phyloP scores from a whole-genome alignment of 495 filamentous ascomycete genomes.

The Aspergillus cristatus region DNA sequence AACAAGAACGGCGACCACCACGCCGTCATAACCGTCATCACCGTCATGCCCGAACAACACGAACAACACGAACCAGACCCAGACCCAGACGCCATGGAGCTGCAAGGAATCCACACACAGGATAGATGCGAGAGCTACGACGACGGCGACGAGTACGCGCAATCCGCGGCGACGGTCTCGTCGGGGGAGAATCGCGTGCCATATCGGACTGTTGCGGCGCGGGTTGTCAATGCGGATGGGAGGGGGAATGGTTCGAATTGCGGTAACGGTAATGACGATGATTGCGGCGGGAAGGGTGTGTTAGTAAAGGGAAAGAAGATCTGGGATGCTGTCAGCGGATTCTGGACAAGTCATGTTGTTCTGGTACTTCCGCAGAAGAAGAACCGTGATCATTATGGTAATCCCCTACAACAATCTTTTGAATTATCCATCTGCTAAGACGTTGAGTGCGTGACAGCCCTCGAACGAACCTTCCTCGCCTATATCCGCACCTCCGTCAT shows the following conservation, averaged over 20 bases:
- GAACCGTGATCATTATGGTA: constrained; percentile 40
- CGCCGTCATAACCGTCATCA: too few species aligned
- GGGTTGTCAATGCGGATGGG: too few species aligned
- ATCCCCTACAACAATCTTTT: neutral
- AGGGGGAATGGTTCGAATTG: too few species aligned
- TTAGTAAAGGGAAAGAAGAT: constrained; percentile 11
- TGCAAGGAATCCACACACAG: constrained; percentile 30
- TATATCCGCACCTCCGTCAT: constrained; percentile 67
- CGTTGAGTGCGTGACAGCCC: too few species aligned
- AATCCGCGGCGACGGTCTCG: constrained; percentile 21
- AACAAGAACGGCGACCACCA: too few species aligned
- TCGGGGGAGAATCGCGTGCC: constrained; percentile 29
- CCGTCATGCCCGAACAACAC: too few species aligned
- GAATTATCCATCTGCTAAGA: too few species aligned
- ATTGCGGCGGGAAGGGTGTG: too few species aligned
- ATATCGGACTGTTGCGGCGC: constrained; percentile 8
- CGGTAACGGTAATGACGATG: constrained; percentile 8
- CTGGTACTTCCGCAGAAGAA: constrained; percentile 33
- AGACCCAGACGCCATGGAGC: constrained; percentile 25
- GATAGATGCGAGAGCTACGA: constrained; percentile 21
- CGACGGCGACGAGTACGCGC: constrained; percentile 11
- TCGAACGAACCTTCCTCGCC: constrained; percentile 70
- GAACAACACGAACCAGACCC: too few species aligned
- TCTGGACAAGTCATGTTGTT: constrained; percentile 34
- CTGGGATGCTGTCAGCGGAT: constrained; percentile 17